Percentiles rank a stretch among this genome's conserved stretches.
These are phyloP conservation scores for Streptanthus diversifolius DNA, from an alignment of 345 rosid species.

Conservation along the genomic window DNA sequence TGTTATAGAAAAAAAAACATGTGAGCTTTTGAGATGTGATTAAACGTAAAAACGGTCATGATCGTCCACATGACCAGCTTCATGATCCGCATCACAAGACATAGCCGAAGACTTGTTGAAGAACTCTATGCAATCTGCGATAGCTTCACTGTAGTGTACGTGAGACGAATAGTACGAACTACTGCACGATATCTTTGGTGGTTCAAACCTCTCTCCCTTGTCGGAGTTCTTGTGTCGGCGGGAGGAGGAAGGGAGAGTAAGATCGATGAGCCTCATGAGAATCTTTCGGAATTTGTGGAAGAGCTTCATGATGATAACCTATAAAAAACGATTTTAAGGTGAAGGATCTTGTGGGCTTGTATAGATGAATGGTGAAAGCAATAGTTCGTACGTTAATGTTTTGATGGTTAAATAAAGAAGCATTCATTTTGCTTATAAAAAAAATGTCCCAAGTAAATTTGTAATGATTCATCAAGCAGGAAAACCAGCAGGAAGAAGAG, in stretches of 20 bases:
- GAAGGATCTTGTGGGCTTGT: slow-evolving; percentile 22
- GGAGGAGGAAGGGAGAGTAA: slow-evolving; percentile 45
- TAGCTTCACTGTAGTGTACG: slow-evolving; percentile 72
- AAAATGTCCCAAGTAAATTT: slow-evolving; percentile 4
- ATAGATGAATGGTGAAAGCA: slow-evolving; percentile 47
- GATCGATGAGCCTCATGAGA: slow-evolving; percentile 51
- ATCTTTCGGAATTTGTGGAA: slow-evolving; percentile 64
- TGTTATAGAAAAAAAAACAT: neutral
- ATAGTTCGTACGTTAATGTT: slow-evolving; percentile 33
- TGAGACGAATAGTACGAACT: slow-evolving; percentile 76
- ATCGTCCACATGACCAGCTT: slow-evolving; percentile 46
- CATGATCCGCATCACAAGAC: slow-evolving; percentile 50
- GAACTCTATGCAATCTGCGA: slow-evolving; percentile 96
- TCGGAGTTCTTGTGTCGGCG: slow-evolving; percentile 6
- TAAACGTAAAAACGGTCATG: slow-evolving; percentile 42
- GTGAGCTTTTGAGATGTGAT: neutral
- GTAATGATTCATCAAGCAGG: slow-evolving; percentile 29
- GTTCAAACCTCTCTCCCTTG: slow-evolving; percentile 50
- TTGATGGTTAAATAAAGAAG: slow-evolving; percentile 10
- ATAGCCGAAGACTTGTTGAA: slow-evolving; percentile 74
- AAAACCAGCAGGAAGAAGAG: slow-evolving; percentile 6
- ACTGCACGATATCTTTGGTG: slow-evolving; percentile 85
- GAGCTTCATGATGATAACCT: slow-evolving; percentile 66
- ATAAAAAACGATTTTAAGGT: neutral
- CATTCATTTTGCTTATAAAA: neutral